A percentile compares a stretch with the other conserved stretches of the same genome.
Conservation (phyloP, 768 basidiomycete species). For the Russula abietina region DNA sequence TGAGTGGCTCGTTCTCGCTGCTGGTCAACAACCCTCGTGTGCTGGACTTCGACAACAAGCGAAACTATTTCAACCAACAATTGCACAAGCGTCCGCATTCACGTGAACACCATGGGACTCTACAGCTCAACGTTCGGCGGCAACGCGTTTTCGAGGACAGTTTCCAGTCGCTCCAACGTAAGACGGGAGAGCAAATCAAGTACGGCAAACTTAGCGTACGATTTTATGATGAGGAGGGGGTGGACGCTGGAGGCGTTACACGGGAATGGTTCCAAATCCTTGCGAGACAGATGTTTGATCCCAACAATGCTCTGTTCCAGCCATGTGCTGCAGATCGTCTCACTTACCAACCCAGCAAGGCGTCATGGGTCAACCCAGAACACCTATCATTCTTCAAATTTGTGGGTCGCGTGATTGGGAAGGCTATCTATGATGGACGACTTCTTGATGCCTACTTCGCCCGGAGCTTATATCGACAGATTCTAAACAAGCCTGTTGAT, state of each 20-base stretch:
- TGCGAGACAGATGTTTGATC: constrained; percentile 98
- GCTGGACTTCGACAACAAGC: constrained; percentile 98
- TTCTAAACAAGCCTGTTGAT: constrained; percentile 91
- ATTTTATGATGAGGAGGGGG: constrained; percentile 96
- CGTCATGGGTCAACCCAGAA: constrained; percentile 90
- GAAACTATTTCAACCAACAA: constrained; percentile 92
- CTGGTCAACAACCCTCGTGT: constrained; percentile 94
- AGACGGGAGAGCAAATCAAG: constrained; percentile 94
- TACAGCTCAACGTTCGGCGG: constrained; percentile 85
- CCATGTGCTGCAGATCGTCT: constrained; percentile 92
- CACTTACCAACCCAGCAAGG: constrained; percentile 95
- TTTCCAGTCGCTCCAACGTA: constrained; percentile 84
- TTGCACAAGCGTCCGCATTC: constrained; percentile 75
- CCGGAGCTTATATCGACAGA: constrained; percentile 90
- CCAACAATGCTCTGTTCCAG: constrained; percentile 96
- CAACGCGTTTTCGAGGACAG: constrained; percentile 96
- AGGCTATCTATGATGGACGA: constrained; percentile 94
- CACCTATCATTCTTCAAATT: constrained; percentile 98
- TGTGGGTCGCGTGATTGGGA: constrained; percentile 94
- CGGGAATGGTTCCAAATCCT: constrained; percentile 99
- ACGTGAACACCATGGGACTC: constrained; percentile 74
- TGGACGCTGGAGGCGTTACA: constrained; percentile 97
- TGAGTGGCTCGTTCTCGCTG: constrained; percentile 97
- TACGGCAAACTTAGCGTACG: constrained; percentile 94
- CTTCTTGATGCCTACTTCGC: constrained; percentile 98